Evolutionary conservation across 495 filamentous ascomycete species (phyloP).

Genomic region (Mytilinidion resinicola): DNA sequence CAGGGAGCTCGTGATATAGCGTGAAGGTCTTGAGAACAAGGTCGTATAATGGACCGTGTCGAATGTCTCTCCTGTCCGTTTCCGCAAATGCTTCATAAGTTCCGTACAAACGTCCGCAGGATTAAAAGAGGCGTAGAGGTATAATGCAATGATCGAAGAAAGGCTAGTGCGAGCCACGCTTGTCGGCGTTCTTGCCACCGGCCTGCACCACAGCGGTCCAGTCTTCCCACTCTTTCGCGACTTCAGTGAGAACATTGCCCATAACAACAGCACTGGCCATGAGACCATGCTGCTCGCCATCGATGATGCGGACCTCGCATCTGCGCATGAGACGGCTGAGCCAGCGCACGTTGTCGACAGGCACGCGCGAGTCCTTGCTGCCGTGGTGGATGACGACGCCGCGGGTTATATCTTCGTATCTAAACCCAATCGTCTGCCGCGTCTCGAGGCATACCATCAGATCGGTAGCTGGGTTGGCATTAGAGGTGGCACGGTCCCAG

Average conservation of each 20-base stretch:
- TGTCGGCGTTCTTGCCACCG: slow-evolving; percentile 6
- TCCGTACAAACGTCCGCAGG: background rate
- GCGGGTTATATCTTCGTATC: slow-evolving; percentile 91
- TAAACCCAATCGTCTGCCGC: slow-evolving; percentile 85
- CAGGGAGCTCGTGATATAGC: background rate
- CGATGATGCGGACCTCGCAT: slow-evolving; percentile 76
- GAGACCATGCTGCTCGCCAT: slow-evolving; percentile 89
- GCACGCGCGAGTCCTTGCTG: slow-evolving; percentile 82
- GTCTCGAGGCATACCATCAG: slow-evolving; percentile 89
- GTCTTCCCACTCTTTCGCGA: slow-evolving; percentile 90
- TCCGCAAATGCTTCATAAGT: background rate
- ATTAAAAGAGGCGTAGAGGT: background rate
- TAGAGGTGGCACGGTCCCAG: slow-evolving; percentile 88
- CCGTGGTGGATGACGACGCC: slow-evolving; percentile 92
- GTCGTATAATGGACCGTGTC: background rate
- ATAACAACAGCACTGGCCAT: slow-evolving; percentile 95
- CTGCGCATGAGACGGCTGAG: slow-evolving; percentile 79
- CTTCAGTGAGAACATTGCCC: slow-evolving; percentile 87
- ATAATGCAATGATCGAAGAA: background rate
- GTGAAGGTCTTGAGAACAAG: background rate
- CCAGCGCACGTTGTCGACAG: slow-evolving; percentile 92
- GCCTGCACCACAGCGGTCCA: slow-evolving; percentile 46
- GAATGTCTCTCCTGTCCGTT: background rate
- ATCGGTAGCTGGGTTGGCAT: slow-evolving; percentile 91
- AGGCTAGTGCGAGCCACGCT: background rate